Conservation (phyloP, 495 filamentous ascomycete genomes). For the Penicillium coffeae region DNA sequence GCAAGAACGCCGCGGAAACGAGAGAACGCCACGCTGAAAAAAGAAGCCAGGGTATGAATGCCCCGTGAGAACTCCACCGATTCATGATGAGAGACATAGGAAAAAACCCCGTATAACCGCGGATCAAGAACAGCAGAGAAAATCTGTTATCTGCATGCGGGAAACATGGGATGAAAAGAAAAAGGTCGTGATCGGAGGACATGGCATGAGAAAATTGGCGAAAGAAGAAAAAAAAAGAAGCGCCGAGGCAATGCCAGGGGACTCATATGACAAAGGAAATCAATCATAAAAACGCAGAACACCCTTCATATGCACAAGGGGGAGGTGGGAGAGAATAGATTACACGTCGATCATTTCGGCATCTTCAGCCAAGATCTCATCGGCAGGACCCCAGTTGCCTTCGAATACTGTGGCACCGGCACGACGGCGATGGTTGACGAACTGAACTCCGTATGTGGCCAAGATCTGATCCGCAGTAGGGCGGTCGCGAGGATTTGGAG, state of each 20-base stretch:
- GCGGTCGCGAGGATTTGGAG: constrained; percentile 65
- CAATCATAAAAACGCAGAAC: constrained; percentile 28
- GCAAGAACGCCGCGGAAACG: constrained; percentile 20
- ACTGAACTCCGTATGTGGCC: constrained; percentile 61
- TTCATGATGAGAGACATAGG: constrained; percentile 14
- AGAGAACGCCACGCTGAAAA: constrained; percentile 25
- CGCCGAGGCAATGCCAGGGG: constrained; percentile 25
- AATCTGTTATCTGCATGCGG: constrained; percentile 1
- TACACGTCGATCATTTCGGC: constrained; percentile 71
- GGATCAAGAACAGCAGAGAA: background rate
- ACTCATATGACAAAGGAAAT: constrained; percentile 35
- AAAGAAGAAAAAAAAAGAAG: constrained; percentile 12
- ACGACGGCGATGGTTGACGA: constrained; percentile 68
- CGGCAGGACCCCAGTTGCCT: constrained; percentile 88
- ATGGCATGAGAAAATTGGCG: constrained; percentile 18
- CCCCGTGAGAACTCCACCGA: constrained; percentile 19
- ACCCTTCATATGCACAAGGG: constrained; percentile 40
- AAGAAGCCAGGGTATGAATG: constrained; percentile 16
- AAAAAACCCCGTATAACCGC: background rate
- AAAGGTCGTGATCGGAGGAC: constrained; percentile 23
- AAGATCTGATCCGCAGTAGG: constrained; percentile 73
- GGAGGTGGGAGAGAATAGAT: constrained; percentile 30
- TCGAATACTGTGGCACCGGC: constrained; percentile 90
- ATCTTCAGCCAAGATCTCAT: constrained; percentile 65
- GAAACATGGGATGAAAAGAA: constrained; percentile 15